phyloP scores from a whole-genome alignment of 2,329 filamentous ascomycete genomes.

The Colletotrichum orbiculare region DNA sequence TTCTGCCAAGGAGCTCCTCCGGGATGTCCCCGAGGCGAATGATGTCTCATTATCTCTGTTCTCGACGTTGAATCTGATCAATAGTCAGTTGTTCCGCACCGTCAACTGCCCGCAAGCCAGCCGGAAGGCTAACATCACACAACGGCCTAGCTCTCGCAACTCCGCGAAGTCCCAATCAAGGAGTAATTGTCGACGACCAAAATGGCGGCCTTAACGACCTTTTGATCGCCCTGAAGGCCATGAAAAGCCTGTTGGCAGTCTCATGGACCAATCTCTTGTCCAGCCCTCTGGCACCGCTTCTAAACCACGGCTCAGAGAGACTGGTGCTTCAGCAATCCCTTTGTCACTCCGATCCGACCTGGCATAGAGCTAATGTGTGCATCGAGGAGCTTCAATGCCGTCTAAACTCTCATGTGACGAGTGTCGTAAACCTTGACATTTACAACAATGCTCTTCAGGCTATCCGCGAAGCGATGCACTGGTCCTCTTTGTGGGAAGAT shows the following conservation, averaged over 20 bases:
- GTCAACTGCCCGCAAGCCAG: no score
- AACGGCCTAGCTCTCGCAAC: slow-evolving; percentile 1
- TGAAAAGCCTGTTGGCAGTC: slow-evolving; percentile 5
- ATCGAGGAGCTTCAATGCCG: slow-evolving; percentile 5
- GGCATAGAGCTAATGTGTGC: not conserved
- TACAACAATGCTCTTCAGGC: slow-evolving; percentile 3
- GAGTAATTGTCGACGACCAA: not conserved
- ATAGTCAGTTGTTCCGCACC: not conserved
- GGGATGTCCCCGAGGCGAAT: slow-evolving; percentile 1
- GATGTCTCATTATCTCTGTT: slow-evolving; percentile 10
- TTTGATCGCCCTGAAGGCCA: not conserved
- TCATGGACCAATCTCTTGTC: not conserved
- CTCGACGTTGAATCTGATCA: slow-evolving; percentile 3
- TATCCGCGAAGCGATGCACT: slow-evolving; percentile 1
- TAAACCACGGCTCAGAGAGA: slow-evolving; percentile 1
- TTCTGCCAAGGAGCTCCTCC: slow-evolving; percentile 1
- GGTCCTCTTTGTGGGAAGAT: slow-evolving; percentile 9
- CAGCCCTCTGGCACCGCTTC: slow-evolving; percentile 13
- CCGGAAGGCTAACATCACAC: not conserved
- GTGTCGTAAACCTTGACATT: rapidly evolving
- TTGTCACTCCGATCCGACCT: not conserved
- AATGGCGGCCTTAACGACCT: slow-evolving; percentile 12
- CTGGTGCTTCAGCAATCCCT: not conserved
- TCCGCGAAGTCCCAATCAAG: not conserved
- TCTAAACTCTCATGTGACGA: not conserved